Percentiles rank a stretch among this genome's conserved stretches.
phyloP scores from a whole-genome alignment of 305 asterid species.

The Andrographis paniculata region DNA sequence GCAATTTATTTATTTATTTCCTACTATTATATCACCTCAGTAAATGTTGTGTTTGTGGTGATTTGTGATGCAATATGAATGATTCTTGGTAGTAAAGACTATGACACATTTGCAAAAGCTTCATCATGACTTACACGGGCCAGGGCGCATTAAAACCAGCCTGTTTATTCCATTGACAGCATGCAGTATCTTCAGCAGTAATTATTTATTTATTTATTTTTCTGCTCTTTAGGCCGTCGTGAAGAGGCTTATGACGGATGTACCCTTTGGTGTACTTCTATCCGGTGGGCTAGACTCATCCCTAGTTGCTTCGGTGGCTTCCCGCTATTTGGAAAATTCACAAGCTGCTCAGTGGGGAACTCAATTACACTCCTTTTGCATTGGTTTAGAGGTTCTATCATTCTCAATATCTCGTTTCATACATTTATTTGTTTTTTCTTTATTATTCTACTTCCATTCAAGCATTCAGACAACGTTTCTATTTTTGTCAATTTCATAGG shows the following conservation, averaged over 20 bases:
- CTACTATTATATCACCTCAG: neutral
- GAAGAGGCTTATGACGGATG: constrained; percentile 98
- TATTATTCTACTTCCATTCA: constrained; percentile 3
- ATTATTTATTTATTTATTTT: no score
- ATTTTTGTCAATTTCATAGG: neutral
- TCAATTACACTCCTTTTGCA: constrained; percentile 81
- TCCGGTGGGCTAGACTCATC: constrained; percentile 99
- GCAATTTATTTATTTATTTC: neutral
- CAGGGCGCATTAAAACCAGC: constrained; percentile 7
- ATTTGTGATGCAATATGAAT: constrained; percentile 8
- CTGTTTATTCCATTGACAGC: constrained; percentile 11
- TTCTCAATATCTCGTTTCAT: constrained; percentile 9
- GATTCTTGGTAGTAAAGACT: no score
- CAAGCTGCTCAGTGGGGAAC: constrained; percentile 90
- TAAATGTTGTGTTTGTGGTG: neutral
- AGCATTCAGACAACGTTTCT: neutral
- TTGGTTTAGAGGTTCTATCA: constrained; percentile 73
- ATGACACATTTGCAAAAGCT: no score
- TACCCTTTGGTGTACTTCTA: constrained; percentile 97
- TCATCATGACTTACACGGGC: neutral
- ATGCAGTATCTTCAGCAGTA: constrained; percentile 6
- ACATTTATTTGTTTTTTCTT: constrained; percentile 3
- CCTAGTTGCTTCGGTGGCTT: constrained; percentile 96
- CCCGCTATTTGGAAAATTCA: constrained; percentile 68
- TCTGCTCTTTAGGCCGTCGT: constrained; percentile 97